A percentile compares a stretch with the other conserved stretches of the same genome.
Conservation (phyloP, 345 rosid species). For the Eucalyptus tenuipes region DNA sequence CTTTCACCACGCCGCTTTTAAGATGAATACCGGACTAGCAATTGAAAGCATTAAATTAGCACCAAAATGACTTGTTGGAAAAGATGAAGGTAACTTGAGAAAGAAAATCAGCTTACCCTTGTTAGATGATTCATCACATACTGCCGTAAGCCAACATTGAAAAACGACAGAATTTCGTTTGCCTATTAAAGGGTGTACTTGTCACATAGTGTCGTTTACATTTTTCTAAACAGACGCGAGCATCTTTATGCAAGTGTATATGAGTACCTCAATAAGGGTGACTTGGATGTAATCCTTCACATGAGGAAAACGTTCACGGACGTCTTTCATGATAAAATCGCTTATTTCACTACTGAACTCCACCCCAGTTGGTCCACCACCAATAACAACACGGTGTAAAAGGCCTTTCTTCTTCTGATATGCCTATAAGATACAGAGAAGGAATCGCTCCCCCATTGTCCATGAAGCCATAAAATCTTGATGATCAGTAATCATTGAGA, state of each 20-base stretch:
- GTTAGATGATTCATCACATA: slow-evolving; percentile 10
- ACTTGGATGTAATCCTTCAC: slow-evolving; percentile 69
- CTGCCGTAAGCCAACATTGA: slow-evolving; percentile 31
- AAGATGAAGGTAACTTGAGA: background rate
- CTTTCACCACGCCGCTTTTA: slow-evolving; percentile 42
- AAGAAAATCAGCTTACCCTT: slow-evolving; percentile 18
- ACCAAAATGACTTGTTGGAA: background rate
- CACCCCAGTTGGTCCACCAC: slow-evolving; percentile 96
- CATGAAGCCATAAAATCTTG: background rate
- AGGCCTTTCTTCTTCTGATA: slow-evolving; percentile 71
- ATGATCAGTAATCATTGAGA: background rate
- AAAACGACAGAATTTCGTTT: slow-evolving; percentile 45
- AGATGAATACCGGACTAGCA: slow-evolving; percentile 33
- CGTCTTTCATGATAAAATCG: slow-evolving; percentile 88
- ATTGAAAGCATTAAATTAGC: background rate
- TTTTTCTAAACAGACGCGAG: background rate
- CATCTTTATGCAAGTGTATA: background rate
- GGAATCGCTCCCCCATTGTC: background rate
- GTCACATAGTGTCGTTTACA: background rate
- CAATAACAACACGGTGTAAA: slow-evolving; percentile 86
- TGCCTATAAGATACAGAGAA: slow-evolving; percentile 24
- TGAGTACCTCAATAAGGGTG: slow-evolving; percentile 74
- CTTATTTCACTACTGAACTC: slow-evolving; percentile 89
- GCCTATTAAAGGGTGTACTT: slow-evolving; percentile 27
- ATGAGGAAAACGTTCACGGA: slow-evolving; percentile 51